These are phyloP conservation scores for Spirogloea muscicola DNA, from an alignment of 139 green algal genomes.

Conservation along the genomic window DNA sequence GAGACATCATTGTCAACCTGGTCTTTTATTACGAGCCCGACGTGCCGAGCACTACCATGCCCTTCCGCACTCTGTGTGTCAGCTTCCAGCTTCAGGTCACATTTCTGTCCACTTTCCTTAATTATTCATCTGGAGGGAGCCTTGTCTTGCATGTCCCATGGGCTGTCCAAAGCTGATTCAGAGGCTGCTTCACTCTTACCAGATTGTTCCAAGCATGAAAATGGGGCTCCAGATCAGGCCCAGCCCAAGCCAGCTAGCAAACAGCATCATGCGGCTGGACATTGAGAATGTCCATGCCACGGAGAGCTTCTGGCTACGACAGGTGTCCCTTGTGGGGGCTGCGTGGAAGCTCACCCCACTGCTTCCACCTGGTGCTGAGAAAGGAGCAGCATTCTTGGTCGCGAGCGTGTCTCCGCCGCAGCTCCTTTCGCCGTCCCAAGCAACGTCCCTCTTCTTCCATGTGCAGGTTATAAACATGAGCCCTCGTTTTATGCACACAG, in stretches of 20 bases:
- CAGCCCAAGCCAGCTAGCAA: conserved; percentile 7
- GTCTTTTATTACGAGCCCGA: conserved; percentile 38
- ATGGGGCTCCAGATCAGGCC: conserved; percentile 22
- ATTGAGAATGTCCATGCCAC: conserved; percentile 24
- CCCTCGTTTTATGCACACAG: too few species aligned
- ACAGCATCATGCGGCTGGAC: conserved; percentile 32
- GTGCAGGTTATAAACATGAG: too few species aligned
- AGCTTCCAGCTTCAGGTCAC: background rate
- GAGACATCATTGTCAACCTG: conserved; percentile 17
- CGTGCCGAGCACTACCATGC: background rate
- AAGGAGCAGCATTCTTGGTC: conserved; percentile 1
- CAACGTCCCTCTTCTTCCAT: conserved; percentile 32
- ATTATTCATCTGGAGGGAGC: background rate
- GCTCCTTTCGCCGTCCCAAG: conserved; percentile 7
- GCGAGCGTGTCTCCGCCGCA: conserved; percentile 13
- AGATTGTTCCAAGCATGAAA: conserved; percentile 25
- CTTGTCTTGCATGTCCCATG: conserved; percentile 7
- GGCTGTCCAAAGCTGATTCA: background rate
- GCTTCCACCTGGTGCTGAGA: background rate
- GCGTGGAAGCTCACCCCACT: conserved; percentile 27
- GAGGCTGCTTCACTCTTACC: background rate
- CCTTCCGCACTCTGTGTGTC: conserved; percentile 3
- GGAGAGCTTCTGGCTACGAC: conserved; percentile 43
- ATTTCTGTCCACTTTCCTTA: conserved; percentile 4
- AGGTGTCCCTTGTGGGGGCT: conserved; percentile 27